Evolutionary conservation across 352 stramenopile species (phyloP), one percentile per base, ranked within the genome.

Genomic region (Phytopythium boreale): DNA sequence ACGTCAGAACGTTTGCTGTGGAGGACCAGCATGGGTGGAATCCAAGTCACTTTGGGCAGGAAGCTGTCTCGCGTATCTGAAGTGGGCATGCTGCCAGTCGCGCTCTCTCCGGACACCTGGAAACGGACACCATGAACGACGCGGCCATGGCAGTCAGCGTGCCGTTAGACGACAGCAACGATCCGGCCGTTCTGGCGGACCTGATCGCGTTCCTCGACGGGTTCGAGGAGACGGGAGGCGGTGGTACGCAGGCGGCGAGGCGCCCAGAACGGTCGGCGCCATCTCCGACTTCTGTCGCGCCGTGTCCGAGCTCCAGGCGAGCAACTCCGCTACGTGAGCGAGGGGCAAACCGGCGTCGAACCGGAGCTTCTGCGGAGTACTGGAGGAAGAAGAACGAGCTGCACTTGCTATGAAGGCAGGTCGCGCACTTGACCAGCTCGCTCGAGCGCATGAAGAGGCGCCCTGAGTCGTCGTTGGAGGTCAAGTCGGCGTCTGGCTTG

Each of bases 301-400:
- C 24, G 10, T 2, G 3, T 22, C 0, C 47, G 4, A 12, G 3
- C 5, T 11, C 9, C 47, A 11, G 3, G 4, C 22, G 24, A 22
- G 7, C 1, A 15, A n/a, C 2, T 47, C 14, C 41, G 2, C 41
- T 8, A n/a, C 41, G 41, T 6, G 41, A 2, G 2, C 24, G 12
- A 12, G 43, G 20, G 17, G 9, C 43, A 19, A 9, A 24, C 20
- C 47, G 12, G 15, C 47, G 24, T 10, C 22, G 24, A 53, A 53
- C 22, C 22, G 17, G 47, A n/a, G 47, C 47, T 5, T 4, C 24
- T 3, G 47, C 24, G 11, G 24, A 36, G 24, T 60, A 60, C 55
- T 60, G 55, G 55, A 34, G 24, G 19, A 31, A 47, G 31, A 60
- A 60, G 36, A n/a, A 60, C 31, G 55, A 60, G 36, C 34, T 60